Evolutionary conservation across 1,284 basidiomycete species (phyloP).

Genomic region (Ustilago nuda): DNA sequence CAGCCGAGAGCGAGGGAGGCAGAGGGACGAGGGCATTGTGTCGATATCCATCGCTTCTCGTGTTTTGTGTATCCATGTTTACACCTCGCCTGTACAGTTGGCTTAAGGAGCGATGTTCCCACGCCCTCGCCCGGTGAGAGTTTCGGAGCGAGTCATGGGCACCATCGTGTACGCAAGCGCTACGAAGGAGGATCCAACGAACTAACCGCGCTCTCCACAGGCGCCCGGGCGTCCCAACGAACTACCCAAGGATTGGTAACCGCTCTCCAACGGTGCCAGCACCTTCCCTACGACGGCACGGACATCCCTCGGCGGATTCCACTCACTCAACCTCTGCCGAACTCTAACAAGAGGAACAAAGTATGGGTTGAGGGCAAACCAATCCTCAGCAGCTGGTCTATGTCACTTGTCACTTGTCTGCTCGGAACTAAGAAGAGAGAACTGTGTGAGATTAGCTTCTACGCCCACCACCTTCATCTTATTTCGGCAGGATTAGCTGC

Average conservation of each 20-base stretch:
- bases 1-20: neutral
- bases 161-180: neutral
- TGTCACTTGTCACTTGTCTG: too few species aligned
- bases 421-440: too few species aligned
- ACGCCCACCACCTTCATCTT: neutral
- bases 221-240: neutral
- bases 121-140: neutral
- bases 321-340: neutral
- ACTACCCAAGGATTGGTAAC: neutral
- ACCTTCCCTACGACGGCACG: neutral
- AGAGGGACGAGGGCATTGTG: neutral
- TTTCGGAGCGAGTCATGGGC: neutral
- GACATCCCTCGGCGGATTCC: neutral
- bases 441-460: neutral
- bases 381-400: too few species aligned
- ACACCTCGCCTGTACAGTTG: neutral
- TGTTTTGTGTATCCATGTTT: too few species aligned
- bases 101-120: neutral
- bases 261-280: neutral
- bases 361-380: conserved; percentile 3
- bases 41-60: neutral
- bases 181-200: too few species aligned
- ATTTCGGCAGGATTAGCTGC: neutral
- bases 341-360: neutral
- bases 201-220: neutral